Evolutionary conservation across 116 monocot genomes (phyloP).

Genomic region (Papilionanthe hybrid): DNA sequence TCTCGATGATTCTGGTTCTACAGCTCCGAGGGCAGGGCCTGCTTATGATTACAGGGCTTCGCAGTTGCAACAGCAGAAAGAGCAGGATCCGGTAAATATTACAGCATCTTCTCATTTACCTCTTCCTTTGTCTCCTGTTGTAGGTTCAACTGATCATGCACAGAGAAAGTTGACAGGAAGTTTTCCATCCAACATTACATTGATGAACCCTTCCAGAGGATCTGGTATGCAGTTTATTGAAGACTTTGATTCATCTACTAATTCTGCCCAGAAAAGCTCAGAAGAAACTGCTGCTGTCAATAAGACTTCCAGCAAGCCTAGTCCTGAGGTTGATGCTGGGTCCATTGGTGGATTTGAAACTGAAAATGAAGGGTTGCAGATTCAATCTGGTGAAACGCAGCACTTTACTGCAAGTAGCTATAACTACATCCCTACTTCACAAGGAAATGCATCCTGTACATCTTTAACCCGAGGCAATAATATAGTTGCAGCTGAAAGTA

Average conservation of each 20-base stretch:
- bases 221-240: constrained; percentile 58
- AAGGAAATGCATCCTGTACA: constrained; percentile 18
- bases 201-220: constrained; percentile 42
- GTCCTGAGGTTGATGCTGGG: constrained; percentile 33
- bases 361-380: constrained; percentile 27
- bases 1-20: constrained; percentile 36
- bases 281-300: constrained; percentile 33
- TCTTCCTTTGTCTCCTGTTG: constrained; percentile 18
- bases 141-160: constrained; percentile 43
- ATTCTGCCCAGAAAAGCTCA: constrained; percentile 18
- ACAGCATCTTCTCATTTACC: constrained; percentile 39
- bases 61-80: constrained; percentile 56
- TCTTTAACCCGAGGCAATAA: constrained; percentile 19
- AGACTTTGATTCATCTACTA: constrained; percentile 34
- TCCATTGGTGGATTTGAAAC: constrained; percentile 20
- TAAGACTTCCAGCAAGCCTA: constrained; percentile 28
- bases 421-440: constrained; percentile 18
- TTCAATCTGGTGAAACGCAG: constrained; percentile 31
- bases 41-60: constrained; percentile 40
- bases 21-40: constrained; percentile 33
- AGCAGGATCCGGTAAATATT: constrained; percentile 74
- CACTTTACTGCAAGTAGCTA: constrained; percentile 2
- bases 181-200: constrained; percentile 38
- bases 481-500: constrained; percentile 32
- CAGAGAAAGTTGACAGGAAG: constrained; percentile 49